These are phyloP conservation scores for Cenchrus fungigraminus DNA, from an alignment of 176 grass and related monocot genomes.

Conservation along the genomic window DNA sequence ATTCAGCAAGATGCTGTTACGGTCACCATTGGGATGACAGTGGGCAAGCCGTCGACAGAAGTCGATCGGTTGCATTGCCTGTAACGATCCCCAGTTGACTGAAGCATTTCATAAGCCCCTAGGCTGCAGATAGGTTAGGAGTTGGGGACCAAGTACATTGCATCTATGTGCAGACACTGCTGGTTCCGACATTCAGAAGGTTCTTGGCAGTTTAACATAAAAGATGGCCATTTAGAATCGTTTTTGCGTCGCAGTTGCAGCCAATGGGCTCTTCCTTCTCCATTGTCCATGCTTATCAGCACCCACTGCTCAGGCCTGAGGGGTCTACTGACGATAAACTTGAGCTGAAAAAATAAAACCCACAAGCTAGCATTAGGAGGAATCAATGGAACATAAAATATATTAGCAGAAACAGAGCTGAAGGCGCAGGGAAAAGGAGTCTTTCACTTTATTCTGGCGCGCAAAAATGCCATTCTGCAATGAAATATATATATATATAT, in stretches of 20 bases:
- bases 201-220: constrained; percentile 39
- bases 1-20: constrained; percentile 3
- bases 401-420: constrained; percentile 43
- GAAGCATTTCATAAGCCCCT: constrained; percentile 24
- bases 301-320: constrained; percentile 43
- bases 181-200: constrained; percentile 50
- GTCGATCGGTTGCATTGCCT: neutral
- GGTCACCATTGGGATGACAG: neutral
- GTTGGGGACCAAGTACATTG: constrained; percentile 36
- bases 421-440: constrained; percentile 22
- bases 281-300: constrained; percentile 49
- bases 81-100: constrained; percentile 8
- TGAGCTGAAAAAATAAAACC: neutral
- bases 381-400: constrained; percentile 50
- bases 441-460: constrained; percentile 44
- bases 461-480: constrained; percentile 30
- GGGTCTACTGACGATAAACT: constrained; percentile 53
- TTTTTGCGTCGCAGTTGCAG: constrained; percentile 17
- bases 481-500: constrained; percentile 22
- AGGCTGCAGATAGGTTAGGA: constrained; percentile 33
- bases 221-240: neutral
- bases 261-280: constrained; percentile 34
- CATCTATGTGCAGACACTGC: constrained; percentile 43
- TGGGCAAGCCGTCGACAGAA: neutral
- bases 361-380: constrained; percentile 24